phyloP scores from a whole-genome alignment of 176 grass and related monocot genomes.

The bread wheat (Triticum aestivum) region IWGSC_CS_RefSeq_v2.1 NC_057810.1:718353659-718354158 shows the following conservation, averaged over 20 bases:
- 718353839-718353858: conserved; percentile 35
- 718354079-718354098: conserved; percentile 26
- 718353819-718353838: conserved; percentile 17
- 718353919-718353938: conserved; percentile 20
- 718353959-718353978: conserved; percentile 16
- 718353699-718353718: conserved; percentile 48
- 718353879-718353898: no score
- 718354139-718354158: conserved; percentile 12
- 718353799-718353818: conserved; percentile 14
- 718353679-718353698: conserved; percentile 51
- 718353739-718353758: conserved; percentile 40
- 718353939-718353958: conserved; percentile 22
- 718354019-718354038: conserved; percentile 55
- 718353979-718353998: conserved; percentile 31
- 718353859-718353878: no score
- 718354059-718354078: conserved; percentile 93
- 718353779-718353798: conserved; percentile 24
- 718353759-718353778: conserved; percentile 41
- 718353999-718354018: conserved; percentile 53
- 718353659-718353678: conserved; percentile 21
- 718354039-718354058: conserved; percentile 90
- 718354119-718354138: conserved; percentile 7
- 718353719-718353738: conserved; percentile 44
- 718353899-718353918: conserved; percentile 26
- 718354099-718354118: conserved; percentile 27